Conservation (phyloP, 495 filamentous ascomycete genomes). For the Tuber calosporum region DNA sequence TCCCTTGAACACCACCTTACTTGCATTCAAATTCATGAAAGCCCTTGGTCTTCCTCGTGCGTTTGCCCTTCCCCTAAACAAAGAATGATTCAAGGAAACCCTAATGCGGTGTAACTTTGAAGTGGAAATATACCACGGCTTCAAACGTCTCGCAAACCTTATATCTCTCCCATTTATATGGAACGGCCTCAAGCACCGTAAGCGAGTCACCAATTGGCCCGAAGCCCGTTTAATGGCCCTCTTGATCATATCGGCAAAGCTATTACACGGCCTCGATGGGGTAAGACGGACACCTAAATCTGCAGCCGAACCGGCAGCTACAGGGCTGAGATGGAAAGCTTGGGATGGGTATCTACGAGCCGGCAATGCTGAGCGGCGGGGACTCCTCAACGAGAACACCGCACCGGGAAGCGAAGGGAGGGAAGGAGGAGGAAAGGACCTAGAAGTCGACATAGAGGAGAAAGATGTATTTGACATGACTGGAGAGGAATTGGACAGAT, state of each 20-base stretch:
- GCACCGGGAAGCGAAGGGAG: slow-evolving; percentile 32
- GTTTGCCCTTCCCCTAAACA: slow-evolving; percentile 25
- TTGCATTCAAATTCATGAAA: slow-evolving; percentile 63
- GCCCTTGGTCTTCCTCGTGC: slow-evolving; percentile 71
- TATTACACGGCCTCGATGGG: slow-evolving; percentile 68
- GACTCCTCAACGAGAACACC: slow-evolving; percentile 11
- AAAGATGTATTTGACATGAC: slow-evolving; percentile 63
- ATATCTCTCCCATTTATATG: slow-evolving; percentile 43
- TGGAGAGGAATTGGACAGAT: slow-evolving; percentile 63
- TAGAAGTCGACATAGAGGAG: slow-evolving; percentile 52
- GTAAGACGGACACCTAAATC: slow-evolving; percentile 52
- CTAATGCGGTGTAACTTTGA: neutral
- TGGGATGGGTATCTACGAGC: slow-evolving; percentile 56
- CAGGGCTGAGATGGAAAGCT: slow-evolving; percentile 61
- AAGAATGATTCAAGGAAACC: neutral
- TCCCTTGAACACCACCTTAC: slow-evolving; percentile 57
- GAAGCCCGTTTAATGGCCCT: slow-evolving; percentile 65
- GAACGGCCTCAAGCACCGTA: slow-evolving; percentile 18
- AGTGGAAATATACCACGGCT: slow-evolving; percentile 64
- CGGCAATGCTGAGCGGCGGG: slow-evolving; percentile 30
- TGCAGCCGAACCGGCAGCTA: slow-evolving; percentile 53
- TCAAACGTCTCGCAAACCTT: slow-evolving; percentile 53
- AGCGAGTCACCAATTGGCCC: slow-evolving; percentile 46
- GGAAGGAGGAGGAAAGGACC: slow-evolving; percentile 44
- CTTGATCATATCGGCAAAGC: slow-evolving; percentile 70